A percentile compares a stretch with the other conserved stretches of the same genome.
phyloP scores from a whole-genome alignment of 805 yeast genomes.

The Nematodospora valgi region DNA sequence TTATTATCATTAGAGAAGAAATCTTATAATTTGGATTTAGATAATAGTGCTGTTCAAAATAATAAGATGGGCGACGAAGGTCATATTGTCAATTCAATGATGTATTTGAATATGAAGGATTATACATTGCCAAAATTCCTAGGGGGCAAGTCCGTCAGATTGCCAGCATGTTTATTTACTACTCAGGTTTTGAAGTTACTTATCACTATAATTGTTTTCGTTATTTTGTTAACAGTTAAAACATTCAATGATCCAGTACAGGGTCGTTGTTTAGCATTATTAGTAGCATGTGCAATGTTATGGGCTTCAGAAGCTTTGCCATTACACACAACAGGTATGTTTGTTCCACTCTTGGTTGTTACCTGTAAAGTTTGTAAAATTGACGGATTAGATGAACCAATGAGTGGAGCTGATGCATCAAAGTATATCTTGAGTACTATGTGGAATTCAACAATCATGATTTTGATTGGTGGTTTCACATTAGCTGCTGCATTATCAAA shows the following conservation, averaged over 20 bases:
- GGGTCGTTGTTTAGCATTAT: constrained; percentile 66
- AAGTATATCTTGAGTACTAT: constrained; percentile 76
- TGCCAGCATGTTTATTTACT: constrained; percentile 49
- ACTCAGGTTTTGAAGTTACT: constrained; percentile 47
- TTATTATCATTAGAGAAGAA: constrained; percentile 66
- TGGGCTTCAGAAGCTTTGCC: constrained; percentile 56
- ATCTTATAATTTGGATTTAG: constrained; percentile 26
- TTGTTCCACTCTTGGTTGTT: constrained; percentile 47
- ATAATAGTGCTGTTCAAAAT: constrained; percentile 12
- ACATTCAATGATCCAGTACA: constrained; percentile 66
- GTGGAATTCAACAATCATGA: constrained; percentile 95
- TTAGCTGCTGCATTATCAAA: constrained; percentile 93
- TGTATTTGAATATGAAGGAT: constrained; percentile 18
- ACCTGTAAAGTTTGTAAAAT: constrained; percentile 44
- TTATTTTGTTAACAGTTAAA: constrained; percentile 47
- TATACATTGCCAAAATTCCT: constrained; percentile 18
- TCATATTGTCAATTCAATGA: constrained; percentile 12
- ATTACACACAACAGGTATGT: constrained; percentile 45
- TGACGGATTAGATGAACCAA: constrained; percentile 35
- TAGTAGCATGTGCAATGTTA: constrained; percentile 50
- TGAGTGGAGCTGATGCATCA: constrained; percentile 69
- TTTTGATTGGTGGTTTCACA: constrained; percentile 89
- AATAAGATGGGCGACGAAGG: constrained; percentile 27
- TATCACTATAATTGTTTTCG: constrained; percentile 49
- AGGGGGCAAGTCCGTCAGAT: constrained; percentile 13